These are phyloP conservation scores for Hymenoscyphus fructigenus DNA, from an alignment of 2,329 filamentous ascomycete genomes.

Conservation along the genomic window DNA sequence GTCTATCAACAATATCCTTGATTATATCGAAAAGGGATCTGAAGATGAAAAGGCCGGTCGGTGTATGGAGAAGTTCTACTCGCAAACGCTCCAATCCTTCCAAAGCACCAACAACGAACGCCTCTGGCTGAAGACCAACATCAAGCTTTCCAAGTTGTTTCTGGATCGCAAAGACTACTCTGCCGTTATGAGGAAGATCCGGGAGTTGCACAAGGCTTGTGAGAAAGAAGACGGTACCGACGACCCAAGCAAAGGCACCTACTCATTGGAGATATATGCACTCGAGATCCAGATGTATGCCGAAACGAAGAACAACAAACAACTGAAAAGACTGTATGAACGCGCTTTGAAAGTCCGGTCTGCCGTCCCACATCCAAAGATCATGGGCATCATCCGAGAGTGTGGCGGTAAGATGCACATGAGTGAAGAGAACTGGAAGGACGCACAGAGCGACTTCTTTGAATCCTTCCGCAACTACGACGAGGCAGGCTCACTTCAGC, in stretches of 20 bases:
- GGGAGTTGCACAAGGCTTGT: conserved; percentile 85
- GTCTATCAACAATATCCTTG: conserved; percentile 98
- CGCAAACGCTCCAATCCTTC: conserved; percentile 87
- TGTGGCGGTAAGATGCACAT: conserved; percentile 99
- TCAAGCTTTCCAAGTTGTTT: conserved; percentile 90
- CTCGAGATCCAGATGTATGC: conserved; percentile 99
- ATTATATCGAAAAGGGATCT: conserved; percentile 91
- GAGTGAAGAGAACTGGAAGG: conserved; percentile 99
- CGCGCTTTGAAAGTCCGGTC: conserved; percentile 88
- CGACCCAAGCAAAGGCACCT: conserved; percentile 94
- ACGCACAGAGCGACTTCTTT: conserved; percentile 96
- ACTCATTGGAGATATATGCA: conserved; percentile 92
- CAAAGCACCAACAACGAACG: conserved; percentile 97
- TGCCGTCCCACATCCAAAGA: conserved; percentile 97
- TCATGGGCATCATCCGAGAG: conserved; percentile 98
- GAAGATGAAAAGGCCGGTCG: conserved; percentile 68
- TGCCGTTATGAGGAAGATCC: conserved; percentile 76
- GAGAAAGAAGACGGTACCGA: conserved; percentile 83
- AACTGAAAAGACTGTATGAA: conserved; percentile 89
- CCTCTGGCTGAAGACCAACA: conserved; percentile 96
- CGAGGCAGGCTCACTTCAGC: conserved; percentile 91
- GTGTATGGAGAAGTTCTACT: conserved; percentile 95
- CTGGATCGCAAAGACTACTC: conserved; percentile 88
- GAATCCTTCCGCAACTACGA: conserved; percentile 99
- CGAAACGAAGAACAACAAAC: conserved; percentile 95